Evolutionary conservation across 768 basidiomycete species (phyloP).

Genomic region (Pleurotus pulmonarius): DNA sequence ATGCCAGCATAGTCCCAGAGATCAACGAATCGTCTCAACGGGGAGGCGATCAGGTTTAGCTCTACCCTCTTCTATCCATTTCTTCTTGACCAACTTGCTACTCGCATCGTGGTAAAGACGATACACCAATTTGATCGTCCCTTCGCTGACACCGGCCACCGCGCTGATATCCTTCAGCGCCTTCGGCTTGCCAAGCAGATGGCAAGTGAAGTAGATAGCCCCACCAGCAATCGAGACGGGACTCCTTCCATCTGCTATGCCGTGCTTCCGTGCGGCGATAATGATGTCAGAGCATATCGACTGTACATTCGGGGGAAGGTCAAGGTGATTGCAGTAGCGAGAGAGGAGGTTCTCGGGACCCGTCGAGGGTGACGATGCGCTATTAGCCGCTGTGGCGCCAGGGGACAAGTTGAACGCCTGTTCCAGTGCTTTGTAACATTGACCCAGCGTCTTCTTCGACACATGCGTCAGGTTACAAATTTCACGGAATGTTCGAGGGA

Average conservation of each 20-base stretch:
- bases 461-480: conserved; percentile 92
- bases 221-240: conserved; percentile 99
- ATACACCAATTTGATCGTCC: conserved; percentile 91
- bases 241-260: conserved; percentile 89
- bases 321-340: conserved; percentile 93
- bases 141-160: conserved; percentile 93
- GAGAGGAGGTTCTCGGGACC: conserved; percentile 85
- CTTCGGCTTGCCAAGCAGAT: conserved; percentile 72
- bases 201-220: conserved; percentile 90
- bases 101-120: conserved; percentile 68
- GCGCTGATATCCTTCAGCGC: conserved; percentile 81
- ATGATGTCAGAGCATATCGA: conserved; percentile 83
- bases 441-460: conserved; percentile 92
- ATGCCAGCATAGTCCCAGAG: not conserved
- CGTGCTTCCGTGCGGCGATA: conserved; percentile 71
- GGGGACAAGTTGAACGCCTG: conserved; percentile 85
- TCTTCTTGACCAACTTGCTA: conserved; percentile 78
- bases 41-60: conserved; percentile 50
- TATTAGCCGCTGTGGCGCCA: conserved; percentile 58
- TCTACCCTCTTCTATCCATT: conserved; percentile 82
- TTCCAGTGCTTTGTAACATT: conserved; percentile 87
- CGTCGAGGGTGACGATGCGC: conserved; percentile 42
- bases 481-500: conserved; percentile 94
- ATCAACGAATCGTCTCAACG: conserved; percentile 19
- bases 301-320: conserved; percentile 78